phyloP scores from a whole-genome alignment of 345 rosid species.

The Camelina hispida region DNA sequence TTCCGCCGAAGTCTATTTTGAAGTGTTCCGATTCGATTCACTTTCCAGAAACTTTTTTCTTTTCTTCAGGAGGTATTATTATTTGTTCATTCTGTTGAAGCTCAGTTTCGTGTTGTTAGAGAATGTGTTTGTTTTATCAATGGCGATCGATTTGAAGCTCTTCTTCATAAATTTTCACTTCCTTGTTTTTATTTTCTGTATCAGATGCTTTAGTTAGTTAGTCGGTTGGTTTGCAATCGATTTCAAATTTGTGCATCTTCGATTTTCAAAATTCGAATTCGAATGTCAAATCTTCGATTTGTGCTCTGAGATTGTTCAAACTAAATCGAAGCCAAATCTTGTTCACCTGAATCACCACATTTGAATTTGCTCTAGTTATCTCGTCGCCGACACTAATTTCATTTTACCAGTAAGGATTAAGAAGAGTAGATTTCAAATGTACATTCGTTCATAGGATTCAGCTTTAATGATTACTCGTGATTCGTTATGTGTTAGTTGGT shows the following conservation, averaged over 20 bases:
- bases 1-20: not conserved
- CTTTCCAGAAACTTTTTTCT: slow-evolving; percentile 2
- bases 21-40: slow-evolving; percentile 28
- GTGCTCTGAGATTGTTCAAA: not conserved
- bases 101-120: slow-evolving; percentile 13
- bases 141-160: slow-evolving; percentile 28
- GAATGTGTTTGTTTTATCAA: slow-evolving; percentile 6
- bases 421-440: not conserved
- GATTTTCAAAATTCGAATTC: slow-evolving; percentile 23
- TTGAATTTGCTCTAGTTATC: slow-evolving; percentile 7
- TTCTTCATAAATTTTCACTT: not conserved
- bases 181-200: slow-evolving; percentile 12
- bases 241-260: slow-evolving; percentile 33
- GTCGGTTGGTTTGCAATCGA: slow-evolving; percentile 11
- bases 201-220: slow-evolving; percentile 17
- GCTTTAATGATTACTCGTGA: not conserved
- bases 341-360: not conserved
- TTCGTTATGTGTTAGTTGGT: slow-evolving; percentile 13
- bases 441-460: not conserved
- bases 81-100: slow-evolving; percentile 16
- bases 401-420: not conserved
- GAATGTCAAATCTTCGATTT: no score
- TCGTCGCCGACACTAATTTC: slow-evolving; percentile 31
- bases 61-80: slow-evolving; percentile 29
- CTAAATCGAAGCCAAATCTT: not conserved